These are phyloP conservation scores for Pestalotiopsis sp. DNA, from an alignment of 2,329 filamentous ascomycete genomes.

Conservation along the genomic window DNA sequence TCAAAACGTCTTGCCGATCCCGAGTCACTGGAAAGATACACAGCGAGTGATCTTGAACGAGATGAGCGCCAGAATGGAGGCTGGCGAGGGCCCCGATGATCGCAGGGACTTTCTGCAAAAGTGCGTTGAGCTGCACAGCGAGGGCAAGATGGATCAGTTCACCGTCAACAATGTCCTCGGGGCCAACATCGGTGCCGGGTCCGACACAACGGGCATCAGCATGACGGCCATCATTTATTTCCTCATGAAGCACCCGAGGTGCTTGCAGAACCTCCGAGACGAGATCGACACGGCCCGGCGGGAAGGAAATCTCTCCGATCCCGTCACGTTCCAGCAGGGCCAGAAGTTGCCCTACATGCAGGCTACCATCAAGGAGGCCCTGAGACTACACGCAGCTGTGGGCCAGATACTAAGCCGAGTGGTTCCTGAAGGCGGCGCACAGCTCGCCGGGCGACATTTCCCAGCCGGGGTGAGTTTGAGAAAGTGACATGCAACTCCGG, in stretches of 20 bases:
- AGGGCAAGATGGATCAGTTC: constrained; percentile 30
- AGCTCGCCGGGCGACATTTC: constrained; percentile 27
- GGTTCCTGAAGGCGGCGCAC: constrained; percentile 26
- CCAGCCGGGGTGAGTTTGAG: constrained; percentile 22
- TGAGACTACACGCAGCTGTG: constrained; percentile 33
- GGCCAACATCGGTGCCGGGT: constrained; percentile 36
- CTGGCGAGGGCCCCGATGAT: constrained; percentile 16
- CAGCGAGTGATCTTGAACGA: background rate
- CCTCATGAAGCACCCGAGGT: constrained; percentile 21
- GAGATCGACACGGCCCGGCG: constrained; percentile 24
- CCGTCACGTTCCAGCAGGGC: constrained; percentile 26
- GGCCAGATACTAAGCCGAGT: constrained; percentile 26
- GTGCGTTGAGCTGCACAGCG: constrained; percentile 25
- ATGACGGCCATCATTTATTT: constrained; percentile 30
- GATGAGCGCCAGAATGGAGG: constrained; percentile 19
- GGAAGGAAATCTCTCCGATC: constrained; percentile 14
- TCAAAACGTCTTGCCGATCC: constrained; percentile 11
- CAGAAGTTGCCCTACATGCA: constrained; percentile 45
- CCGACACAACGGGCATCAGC: constrained; percentile 38
- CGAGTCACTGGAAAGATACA: background rate
- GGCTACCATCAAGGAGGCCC: constrained; percentile 57
- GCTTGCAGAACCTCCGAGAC: constrained; percentile 14
- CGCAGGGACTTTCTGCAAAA: constrained; percentile 22
- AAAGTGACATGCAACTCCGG: background rate
- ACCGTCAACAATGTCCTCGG: constrained; percentile 24